Conservation (phyloP, 2,329 filamentous ascomycete species). For the Plectosphaerella plurivora region DNA sequence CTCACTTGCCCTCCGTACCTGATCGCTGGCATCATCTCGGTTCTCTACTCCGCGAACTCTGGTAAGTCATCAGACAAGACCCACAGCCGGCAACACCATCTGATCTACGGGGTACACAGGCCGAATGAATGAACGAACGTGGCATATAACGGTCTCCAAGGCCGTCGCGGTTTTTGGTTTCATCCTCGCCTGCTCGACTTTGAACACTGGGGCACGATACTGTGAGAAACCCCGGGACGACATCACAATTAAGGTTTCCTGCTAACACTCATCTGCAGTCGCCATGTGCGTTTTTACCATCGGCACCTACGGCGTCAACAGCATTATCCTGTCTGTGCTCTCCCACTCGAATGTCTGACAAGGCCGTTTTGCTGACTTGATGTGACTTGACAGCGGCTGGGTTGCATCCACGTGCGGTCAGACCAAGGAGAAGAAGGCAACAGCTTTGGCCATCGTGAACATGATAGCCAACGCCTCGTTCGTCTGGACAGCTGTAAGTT, state of each 20-base stretch:
- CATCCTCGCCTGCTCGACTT: constrained; percentile 21
- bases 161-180: constrained; percentile 9
- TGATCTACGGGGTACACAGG: constrained; percentile 3
- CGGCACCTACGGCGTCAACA: constrained; percentile 26
- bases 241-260: no score
- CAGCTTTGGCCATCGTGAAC: constrained; percentile 25
- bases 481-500: constrained; percentile 16
- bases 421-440: constrained; percentile 33
- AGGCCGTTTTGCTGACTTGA: no score
- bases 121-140: constrained; percentile 39
- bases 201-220: constrained; percentile 19
- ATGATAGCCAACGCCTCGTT: constrained; percentile 10
- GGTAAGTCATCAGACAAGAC: no score
- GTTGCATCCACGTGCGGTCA: constrained; percentile 27
- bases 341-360: no score
- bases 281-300: constrained; percentile 22
- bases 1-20: constrained; percentile 39
- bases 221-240: constrained; percentile 3
- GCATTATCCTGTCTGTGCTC: constrained; percentile 22
- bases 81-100: no score
- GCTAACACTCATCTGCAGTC: constrained; percentile 3
- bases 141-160: constrained; percentile 16
- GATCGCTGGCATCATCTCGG: constrained; percentile 30
- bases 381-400: no score
- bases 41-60: constrained; percentile 33